Evolutionary conservation across 345 rosid genomes (phyloP), one percentile per base, ranked within the genome.

Genomic region (Corymbia maculata): DNA sequence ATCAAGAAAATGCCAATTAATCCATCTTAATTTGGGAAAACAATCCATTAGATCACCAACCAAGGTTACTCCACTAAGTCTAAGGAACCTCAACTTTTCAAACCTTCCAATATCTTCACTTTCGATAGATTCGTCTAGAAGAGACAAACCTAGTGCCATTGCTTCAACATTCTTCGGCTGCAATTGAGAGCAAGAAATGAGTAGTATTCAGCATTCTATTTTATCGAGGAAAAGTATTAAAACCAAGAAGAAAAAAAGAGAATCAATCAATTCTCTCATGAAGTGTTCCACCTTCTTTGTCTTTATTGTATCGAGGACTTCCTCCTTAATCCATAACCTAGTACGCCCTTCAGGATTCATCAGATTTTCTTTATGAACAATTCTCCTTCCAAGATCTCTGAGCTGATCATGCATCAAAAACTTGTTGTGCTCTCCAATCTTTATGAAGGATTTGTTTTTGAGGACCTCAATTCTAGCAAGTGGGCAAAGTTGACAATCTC

Each of bases 201-300:
- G 4, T 19, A 57, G 1, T 26, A 57, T 57, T 57, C 26, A 55
- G 2, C 21, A 17, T 52, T 52, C 55, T 2, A 52, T 2, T 16
- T 52, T 2, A 6, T 52, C 24, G 1, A 17, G 24, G 8, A 52
- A 52, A 52, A 17, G 8, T 52, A 52, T 11, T 11, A 51, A 13
- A 51, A 51, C 14, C 4, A 52, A 53, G 61, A 55, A 55, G 9
- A 0, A 57, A 2, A n/a, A 55, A 55, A 0, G 28, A 57, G 28
- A 57, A 57, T 57, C 0, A 0, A 57, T 57, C 0, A 4, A 2
- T 57, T 57, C 0, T 57, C 61, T 55, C 28, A 8, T 1, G 0
- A 55, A 55, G 59, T 55, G 0, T 8, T 0, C 28, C 28, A 55
- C 61, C 59, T 21, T 0, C 12, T 55, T 55, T 9, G 28, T 22